Percentiles rank a stretch among this genome's conserved stretches.
phyloP scores from a whole-genome alignment of 306 rosid species.

The Casuarina equisetifolia region DNA sequence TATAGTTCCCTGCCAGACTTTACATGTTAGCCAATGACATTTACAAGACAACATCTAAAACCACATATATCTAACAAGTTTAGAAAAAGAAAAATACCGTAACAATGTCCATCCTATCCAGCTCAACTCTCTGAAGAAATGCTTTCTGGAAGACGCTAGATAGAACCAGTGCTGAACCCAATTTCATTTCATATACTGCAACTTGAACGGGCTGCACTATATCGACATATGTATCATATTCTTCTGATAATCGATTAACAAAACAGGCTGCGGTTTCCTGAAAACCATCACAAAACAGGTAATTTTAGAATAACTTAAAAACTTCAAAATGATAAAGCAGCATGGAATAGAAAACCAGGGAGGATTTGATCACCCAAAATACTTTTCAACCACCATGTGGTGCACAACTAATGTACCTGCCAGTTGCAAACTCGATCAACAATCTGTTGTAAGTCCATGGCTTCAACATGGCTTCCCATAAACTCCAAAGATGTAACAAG shows the following conservation, averaged over 20 bases:
- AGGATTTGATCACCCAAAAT: background rate
- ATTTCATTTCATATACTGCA: slow-evolving; percentile 86
- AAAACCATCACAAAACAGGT: slow-evolving; percentile 5
- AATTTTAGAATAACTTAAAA: background rate
- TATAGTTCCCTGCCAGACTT: slow-evolving; percentile 59
- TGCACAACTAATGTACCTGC: slow-evolving; percentile 54
- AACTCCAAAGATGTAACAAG: slow-evolving; percentile 38
- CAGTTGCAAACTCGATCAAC: slow-evolving; percentile 51
- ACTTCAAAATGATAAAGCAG: background rate
- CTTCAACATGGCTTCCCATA: slow-evolving; percentile 38
- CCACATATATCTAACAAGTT: slow-evolving; percentile 6
- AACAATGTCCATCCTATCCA: slow-evolving; percentile 36
- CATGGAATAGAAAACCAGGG: background rate
- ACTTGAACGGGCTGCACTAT: slow-evolving; percentile 87
- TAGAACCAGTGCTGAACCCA: slow-evolving; percentile 69
- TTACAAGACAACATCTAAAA: slow-evolving; percentile 13
- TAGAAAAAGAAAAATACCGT: slow-evolving; percentile 48
- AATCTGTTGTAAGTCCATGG: slow-evolving; percentile 44
- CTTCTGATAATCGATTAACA: slow-evolving; percentile 56
- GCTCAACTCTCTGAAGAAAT: slow-evolving; percentile 37
- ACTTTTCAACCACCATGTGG: background rate
- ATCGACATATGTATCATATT: slow-evolving; percentile 54
- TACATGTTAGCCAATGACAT: slow-evolving; percentile 27
- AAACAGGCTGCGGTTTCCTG: slow-evolving; percentile 72
- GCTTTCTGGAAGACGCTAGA: slow-evolving; percentile 44